Base-by-base conservation (phyloP, 148 eudicot species). In the Rhododendron ovatum region DNA sequence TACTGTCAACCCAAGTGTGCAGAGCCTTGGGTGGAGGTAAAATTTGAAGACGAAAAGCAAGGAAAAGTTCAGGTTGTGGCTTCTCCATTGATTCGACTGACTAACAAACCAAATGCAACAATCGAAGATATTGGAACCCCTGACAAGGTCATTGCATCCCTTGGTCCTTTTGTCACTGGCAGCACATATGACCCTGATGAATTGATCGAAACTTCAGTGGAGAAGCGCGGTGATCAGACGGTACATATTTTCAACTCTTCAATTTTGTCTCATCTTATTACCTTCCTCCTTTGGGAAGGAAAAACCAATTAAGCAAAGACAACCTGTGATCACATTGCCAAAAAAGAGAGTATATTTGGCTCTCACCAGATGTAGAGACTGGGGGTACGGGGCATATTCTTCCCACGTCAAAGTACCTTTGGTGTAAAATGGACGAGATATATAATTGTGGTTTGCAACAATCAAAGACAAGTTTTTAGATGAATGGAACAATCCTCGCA, bases 1-100 rank as follows among this genome's bases (percentile, higher is more conserved):
- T 97, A 95, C 86, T 97, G 98, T 87, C 98, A 97, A 78, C 98
- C 99, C 43, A 97, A 97, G 90, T 97, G 99, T 84, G 99, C 99
- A 50, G 99, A 97, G 90, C 99, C 99, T 7, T 97, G 98, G 99
- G 89, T 95, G 63, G 98, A 97, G 92, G 99, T 95, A 22, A 95
- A 94, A 75, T 95, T 97, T 75, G 99, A 97, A 86, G 93, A 94
- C 39, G 98, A 93, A 73, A 94, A 92, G 75, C 98, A 97, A 74
- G 99, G 99, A 41, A 97, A 92, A 87, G 85, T 95, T 71, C 99
- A 97, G 87, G 96, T 97, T 33, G 96, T 97, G 65, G 99, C 96
- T 78, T 94, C 99, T 53, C 99, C 99, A 47, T 90, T 97, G 86
- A 93, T 97, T 18, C 91, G 99, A 5, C 92, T 97, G 41, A 97